Base-by-base conservation (phyloP, 805 yeast species). In the Candida silvicultrix region DNA sequence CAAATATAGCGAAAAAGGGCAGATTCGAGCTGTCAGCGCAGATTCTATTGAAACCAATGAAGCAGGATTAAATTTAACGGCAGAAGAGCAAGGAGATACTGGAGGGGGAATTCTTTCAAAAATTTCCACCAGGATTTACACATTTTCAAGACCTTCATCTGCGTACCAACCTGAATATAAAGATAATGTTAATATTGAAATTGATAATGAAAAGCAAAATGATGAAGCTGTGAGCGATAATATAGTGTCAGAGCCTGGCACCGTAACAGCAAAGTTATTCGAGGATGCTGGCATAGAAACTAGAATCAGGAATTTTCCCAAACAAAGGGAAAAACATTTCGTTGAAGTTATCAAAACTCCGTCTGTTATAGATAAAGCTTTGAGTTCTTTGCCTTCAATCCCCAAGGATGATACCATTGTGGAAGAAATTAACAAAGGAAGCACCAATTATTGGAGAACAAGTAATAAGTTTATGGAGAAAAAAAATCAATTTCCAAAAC, bases 391-490 rank as follows among this genome's bases (percentile, higher is more conserved):
- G 14, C 14, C 31, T 8, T 4, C 31, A 28, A 28, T 10, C 7
- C 14, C 12, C 14, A 28, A 28, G 12, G 12, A 7, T 28, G 14
- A 11, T 7, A 10, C 7, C 4, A 10, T 8, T 8, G 37, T 20
- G 12, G 16, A 11, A 21, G 35, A 11, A 21, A 16, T 29, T 15
- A 25, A 11, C 21, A 18, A 28, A 22, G 29, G 28, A 10, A 31
- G n/a, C 3, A 10, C 19, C 4, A 31, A 21, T 10, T 20, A 21
- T 25, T 47, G 53, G 57, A 40, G 11, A 14, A 22, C 46, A 16
- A 41, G 49, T 22, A 56, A 52, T 40, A 46, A 45, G 8, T 51
- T 55, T 40, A 43, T 52, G 16, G 43, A 42, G 23, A 35, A 39
- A 11, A 38, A 38, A 5, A 43, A 34, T 1, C 12, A 25, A 14